These are phyloP conservation scores for Hepatocystis sp. DNA, from an alignment of 169 alveolate genomes.

Conservation along the genomic window DNA sequence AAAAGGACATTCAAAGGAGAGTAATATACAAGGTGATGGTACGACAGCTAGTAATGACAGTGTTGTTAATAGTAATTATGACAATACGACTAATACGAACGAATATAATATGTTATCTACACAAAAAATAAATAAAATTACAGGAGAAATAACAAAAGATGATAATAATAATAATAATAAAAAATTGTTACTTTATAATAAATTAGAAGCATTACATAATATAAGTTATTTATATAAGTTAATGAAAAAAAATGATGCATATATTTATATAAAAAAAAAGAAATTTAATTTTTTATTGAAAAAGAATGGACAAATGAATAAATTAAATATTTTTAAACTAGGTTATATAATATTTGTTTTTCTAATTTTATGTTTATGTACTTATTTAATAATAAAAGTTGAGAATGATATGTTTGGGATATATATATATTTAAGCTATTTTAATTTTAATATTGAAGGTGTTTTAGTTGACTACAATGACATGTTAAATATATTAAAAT, in stretches of 20 bases:
- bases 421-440: constrained; percentile 45
- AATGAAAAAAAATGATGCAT: constrained; percentile 68
- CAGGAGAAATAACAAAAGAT: neutral
- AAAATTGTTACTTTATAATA: constrained; percentile 23
- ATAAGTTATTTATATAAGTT: constrained; percentile 19
- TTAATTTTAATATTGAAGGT: constrained; percentile 59
- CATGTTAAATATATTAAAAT: constrained; percentile 57
- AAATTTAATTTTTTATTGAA: constrained; percentile 43
- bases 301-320: neutral
- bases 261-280: constrained; percentile 56
- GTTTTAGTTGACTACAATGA: constrained; percentile 39
- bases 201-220: constrained; percentile 24
- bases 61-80: too few species aligned
- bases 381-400: constrained; percentile 32
- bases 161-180: constrained; percentile 4
- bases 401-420: constrained; percentile 38
- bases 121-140: too few species aligned
- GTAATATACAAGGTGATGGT: neutral
- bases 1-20: neutral
- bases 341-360: constrained; percentile 22
- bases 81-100: too few species aligned
- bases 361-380: constrained; percentile 23
- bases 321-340: constrained; percentile 16
- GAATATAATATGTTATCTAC: too few species aligned
- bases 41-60: too few species aligned